phyloP scores from a whole-genome alignment of 2,329 filamentous ascomycete genomes.

The Curvularia eragrostidis region DNA sequence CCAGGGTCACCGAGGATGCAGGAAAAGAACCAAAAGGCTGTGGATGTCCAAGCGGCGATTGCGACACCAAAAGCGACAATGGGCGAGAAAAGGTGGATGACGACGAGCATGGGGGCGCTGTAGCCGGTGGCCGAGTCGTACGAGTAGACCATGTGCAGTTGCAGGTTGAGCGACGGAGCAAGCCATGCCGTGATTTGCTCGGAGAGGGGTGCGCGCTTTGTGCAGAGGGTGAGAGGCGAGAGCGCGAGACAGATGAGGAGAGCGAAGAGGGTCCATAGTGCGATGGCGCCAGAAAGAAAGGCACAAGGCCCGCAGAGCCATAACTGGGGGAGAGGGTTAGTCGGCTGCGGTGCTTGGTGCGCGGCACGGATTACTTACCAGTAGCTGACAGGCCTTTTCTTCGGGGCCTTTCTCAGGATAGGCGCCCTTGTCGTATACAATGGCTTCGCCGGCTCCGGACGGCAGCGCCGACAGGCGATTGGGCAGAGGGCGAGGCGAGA shows the following conservation, averaged over 20 bases:
- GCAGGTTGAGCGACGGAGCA: constrained; percentile 60
- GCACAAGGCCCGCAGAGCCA: constrained; percentile 62
- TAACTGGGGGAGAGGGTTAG: constrained; percentile 50
- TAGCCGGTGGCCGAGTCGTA: constrained; percentile 46
- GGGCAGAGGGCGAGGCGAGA: constrained; percentile 27
- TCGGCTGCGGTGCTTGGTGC: neutral
- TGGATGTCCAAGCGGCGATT: constrained; percentile 64
- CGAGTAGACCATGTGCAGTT: constrained; percentile 58
- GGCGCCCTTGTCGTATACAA: constrained; percentile 46
- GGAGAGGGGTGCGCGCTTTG: constrained; percentile 55
- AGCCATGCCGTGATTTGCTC: constrained; percentile 61
- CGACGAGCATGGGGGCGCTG: constrained; percentile 55
- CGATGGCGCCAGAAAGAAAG: constrained; percentile 61
- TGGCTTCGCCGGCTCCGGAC: constrained; percentile 30
- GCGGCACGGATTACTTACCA: constrained; percentile 39
- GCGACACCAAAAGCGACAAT: constrained; percentile 64
- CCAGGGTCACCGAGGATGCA: constrained; percentile 68
- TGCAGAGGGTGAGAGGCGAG: constrained; percentile 63
- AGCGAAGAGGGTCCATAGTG: constrained; percentile 59
- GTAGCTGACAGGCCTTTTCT: constrained; percentile 53
- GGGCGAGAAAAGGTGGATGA: constrained; percentile 63
- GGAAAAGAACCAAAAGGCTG: constrained; percentile 68
- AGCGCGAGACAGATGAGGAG: constrained; percentile 57
- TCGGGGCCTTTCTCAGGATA: constrained; percentile 51
- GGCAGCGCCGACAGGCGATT: constrained; percentile 30